Percentiles rank a stretch among this genome's conserved stretches.
Conservation (phyloP, 352 stramenopile genomes). For the Thraustotheca clavata region DNA sequence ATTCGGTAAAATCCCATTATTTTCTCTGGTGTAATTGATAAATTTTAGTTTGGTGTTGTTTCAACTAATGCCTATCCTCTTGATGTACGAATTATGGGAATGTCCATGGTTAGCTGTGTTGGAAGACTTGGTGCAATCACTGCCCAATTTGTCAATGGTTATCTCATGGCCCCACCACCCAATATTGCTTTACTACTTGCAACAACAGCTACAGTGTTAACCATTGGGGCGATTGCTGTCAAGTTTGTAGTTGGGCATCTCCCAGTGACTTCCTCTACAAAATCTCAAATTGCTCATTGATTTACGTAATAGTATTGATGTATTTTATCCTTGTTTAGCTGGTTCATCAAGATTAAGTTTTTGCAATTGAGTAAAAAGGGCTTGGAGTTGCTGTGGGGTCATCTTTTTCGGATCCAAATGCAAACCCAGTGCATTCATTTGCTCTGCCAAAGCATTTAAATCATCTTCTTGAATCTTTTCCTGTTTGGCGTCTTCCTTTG, state of each 20-base stretch:
- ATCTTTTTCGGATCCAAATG: neutral
- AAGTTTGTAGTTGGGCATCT: neutral
- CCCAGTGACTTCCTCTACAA: neutral
- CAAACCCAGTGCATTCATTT: constrained; percentile 10
- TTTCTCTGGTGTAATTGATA: constrained; percentile 4
- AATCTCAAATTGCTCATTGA: neutral
- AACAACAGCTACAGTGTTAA: constrained; percentile 68
- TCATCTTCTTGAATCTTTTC: neutral
- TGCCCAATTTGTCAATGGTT: constrained; percentile 87
- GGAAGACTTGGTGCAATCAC: constrained; percentile 84
- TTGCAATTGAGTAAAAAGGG: constrained; percentile 12
- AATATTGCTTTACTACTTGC: constrained; percentile 71
- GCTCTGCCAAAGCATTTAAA: neutral
- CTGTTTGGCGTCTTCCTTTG: neutral
- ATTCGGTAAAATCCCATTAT: constrained; percentile 46
- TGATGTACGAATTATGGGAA: constrained; percentile 80
- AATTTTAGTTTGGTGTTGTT: constrained; percentile 74
- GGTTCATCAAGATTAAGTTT: constrained; percentile 12
- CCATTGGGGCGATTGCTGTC: constrained; percentile 31
- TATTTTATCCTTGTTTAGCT: neutral
- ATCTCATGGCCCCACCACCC: constrained; percentile 63
- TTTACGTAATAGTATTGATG: neutral
- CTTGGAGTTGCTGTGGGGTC: neutral
- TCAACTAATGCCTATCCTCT: constrained; percentile 85
- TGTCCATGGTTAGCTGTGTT: constrained; percentile 83